These are phyloP conservation scores for Sugiyamaella americana DNA, from an alignment of 805 yeast genomes.

Conservation along the genomic window DNA sequence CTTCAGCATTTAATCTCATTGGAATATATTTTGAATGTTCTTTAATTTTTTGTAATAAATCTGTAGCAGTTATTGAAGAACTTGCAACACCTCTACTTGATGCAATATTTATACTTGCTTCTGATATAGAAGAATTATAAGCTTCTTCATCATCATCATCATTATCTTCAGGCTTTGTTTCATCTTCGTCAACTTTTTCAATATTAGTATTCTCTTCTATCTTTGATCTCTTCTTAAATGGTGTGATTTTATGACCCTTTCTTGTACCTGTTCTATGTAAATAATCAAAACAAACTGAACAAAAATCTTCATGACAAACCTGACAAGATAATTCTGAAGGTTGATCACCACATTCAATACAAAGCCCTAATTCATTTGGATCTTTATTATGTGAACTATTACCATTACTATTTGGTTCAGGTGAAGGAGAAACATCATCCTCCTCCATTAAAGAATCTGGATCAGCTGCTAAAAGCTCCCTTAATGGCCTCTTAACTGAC, in stretches of 20 bases:
- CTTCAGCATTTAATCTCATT: slow-evolving; percentile 58
- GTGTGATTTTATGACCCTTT: slow-evolving; percentile 19
- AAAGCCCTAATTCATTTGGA: slow-evolving; percentile 34
- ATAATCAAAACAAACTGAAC: slow-evolving; percentile 62
- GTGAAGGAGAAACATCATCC: slow-evolving; percentile 17
- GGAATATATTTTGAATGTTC: slow-evolving; percentile 53
- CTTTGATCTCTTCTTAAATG: slow-evolving; percentile 12
- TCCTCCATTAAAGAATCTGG: slow-evolving; percentile 27
- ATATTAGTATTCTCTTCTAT: slow-evolving; percentile 16
- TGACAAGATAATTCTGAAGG: slow-evolving; percentile 57
- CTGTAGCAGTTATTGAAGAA: slow-evolving; percentile 4
- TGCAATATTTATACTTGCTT: slow-evolving; percentile 14
- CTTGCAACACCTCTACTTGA: slow-evolving; percentile 15
- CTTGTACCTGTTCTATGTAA: slow-evolving; percentile 59
- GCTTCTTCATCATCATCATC: slow-evolving; percentile 9
- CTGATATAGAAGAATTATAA: slow-evolving; percentile 3
- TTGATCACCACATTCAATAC: slow-evolving; percentile 72
- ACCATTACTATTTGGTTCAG: too few relatives aligned
- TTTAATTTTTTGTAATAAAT: slow-evolving; percentile 24
- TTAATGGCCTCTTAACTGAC: slow-evolving; percentile 23
- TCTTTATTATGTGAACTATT: not conserved
- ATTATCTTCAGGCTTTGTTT: slow-evolving; percentile 14
- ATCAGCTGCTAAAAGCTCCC: slow-evolving; percentile 31
- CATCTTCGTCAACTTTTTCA: slow-evolving; percentile 15
- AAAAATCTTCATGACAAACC: slow-evolving; percentile 60